These are phyloP conservation scores for Fusarium burgessii DNA, from an alignment of 2,329 filamentous ascomycete species.

Conservation along the genomic window DNA sequence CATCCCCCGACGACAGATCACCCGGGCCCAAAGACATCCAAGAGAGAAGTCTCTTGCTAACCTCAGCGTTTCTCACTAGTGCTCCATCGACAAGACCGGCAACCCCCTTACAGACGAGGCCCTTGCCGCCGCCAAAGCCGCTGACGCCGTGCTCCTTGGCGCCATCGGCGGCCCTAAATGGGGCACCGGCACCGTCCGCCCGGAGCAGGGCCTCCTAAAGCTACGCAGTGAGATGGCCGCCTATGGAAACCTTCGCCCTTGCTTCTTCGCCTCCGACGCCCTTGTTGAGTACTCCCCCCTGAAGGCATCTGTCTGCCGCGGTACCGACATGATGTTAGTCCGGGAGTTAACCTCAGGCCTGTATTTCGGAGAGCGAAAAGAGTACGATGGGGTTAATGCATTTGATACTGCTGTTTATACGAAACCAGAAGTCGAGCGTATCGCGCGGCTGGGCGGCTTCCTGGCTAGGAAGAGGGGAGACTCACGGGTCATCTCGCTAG, in stretches of 20 bases:
- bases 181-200: constrained; percentile 88
- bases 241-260: constrained; percentile 95
- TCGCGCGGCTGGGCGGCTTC: constrained; percentile 83
- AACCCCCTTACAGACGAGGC: constrained; percentile 85
- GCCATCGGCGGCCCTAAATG: constrained; percentile 98
- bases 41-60: neutral
- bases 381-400: constrained; percentile 73
- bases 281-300: constrained; percentile 89
- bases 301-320: constrained; percentile 85
- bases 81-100: constrained; percentile 89
- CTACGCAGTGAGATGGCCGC: constrained; percentile 95
- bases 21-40: neutral
- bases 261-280: constrained; percentile 91
- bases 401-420: constrained; percentile 91
- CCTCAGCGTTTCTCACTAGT: constrained; percentile 61
- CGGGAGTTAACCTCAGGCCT: constrained; percentile 94
- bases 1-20: neutral
- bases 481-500: constrained; percentile 81
- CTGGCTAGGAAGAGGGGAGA: constrained; percentile 80
- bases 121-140: constrained; percentile 83
- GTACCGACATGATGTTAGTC: constrained; percentile 92
- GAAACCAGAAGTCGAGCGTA: constrained; percentile 85
- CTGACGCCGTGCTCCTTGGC: constrained; percentile 91
- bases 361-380: constrained; percentile 92
- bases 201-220: constrained; percentile 90